phyloP scores from a whole-genome alignment of 2,329 filamentous ascomycete genomes.

The Raffaelea arxii region DNA sequence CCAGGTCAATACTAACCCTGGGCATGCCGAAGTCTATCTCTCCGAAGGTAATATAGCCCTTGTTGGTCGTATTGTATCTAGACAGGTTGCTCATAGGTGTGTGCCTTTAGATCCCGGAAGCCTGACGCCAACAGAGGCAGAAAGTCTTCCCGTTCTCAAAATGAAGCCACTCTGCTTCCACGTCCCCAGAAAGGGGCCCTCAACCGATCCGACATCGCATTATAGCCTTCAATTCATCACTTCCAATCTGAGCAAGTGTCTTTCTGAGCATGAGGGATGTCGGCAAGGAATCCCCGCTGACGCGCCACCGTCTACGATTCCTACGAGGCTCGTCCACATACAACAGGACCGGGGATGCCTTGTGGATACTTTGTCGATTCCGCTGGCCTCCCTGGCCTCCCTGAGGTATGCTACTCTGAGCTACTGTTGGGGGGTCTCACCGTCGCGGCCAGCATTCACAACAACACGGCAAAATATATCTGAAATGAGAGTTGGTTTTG shows the following conservation, averaged over 20 bases:
- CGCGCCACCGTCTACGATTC: background rate
- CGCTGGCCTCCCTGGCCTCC: too few relatives aligned
- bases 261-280: background rate
- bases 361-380: background rate
- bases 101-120: background rate
- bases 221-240: background rate
- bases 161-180: background rate
- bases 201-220: too few relatives aligned
- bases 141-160: background rate
- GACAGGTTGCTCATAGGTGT: background rate
- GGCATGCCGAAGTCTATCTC: too few relatives aligned
- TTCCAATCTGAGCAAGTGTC: background rate
- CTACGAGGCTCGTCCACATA: background rate
- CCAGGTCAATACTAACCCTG: too few relatives aligned
- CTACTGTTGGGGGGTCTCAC: background rate
- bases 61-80: too few relatives aligned
- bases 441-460: background rate
- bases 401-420: background rate
- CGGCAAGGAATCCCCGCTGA: background rate
- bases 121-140: background rate
- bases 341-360: background rate
- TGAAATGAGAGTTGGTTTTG: background rate
- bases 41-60: too few relatives aligned
- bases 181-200: too few relatives aligned
- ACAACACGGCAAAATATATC: background rate